Conservation (phyloP, 805 yeast genomes). For the Hanseniaspora thailandica region DNA sequence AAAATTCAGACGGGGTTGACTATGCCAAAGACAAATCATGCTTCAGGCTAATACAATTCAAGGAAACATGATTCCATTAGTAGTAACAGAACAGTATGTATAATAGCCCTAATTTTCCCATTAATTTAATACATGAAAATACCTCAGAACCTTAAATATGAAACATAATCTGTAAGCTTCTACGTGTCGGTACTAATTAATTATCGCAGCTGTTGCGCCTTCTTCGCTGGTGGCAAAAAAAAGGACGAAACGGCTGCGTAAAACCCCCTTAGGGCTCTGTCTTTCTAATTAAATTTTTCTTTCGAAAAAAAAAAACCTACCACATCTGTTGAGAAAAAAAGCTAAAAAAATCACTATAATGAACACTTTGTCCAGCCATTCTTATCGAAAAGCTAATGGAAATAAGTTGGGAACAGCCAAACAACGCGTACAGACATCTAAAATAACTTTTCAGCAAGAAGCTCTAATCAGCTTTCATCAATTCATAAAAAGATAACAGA, state of each 20-base stretch:
- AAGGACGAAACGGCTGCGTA: not conserved
- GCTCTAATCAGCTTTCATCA: no score
- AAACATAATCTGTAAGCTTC: not conserved
- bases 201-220: not conserved
- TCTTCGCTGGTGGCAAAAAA: not conserved
- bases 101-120: no score
- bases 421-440: no score
- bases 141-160: not conserved
- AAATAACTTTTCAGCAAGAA: no score
- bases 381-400: not conserved
- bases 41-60: not conserved
- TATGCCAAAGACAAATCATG: not conserved
- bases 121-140: no score
- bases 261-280: not conserved
- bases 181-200: not conserved
- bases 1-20: not conserved
- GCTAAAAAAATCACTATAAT: no score
- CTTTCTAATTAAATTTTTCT: not conserved
- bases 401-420: no score
- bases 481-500: no score
- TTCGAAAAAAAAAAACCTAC: no score
- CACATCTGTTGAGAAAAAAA: not conserved
- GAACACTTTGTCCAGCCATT: not conserved
- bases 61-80: not conserved
- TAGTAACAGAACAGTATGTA: not conserved